phyloP scores from a whole-genome alignment of 2,329 filamentous ascomycete genomes.

The Knufia petricola region DNA sequence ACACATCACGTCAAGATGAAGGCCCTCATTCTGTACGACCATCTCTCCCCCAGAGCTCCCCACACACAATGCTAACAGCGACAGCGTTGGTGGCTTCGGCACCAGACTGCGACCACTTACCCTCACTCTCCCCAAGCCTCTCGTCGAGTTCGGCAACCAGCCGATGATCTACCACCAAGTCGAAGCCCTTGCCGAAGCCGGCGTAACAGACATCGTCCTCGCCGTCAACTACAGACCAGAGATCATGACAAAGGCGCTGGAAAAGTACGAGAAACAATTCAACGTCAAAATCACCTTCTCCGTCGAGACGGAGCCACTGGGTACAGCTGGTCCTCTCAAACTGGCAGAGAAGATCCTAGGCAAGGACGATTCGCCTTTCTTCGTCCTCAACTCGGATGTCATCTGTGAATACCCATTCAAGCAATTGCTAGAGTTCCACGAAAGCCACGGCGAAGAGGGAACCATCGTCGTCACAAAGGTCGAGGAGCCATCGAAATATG shows the following conservation, averaged over 20 bases:
- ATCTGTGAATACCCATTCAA: conserved; percentile 97
- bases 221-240: conserved; percentile 98
- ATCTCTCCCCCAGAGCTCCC: conserved; percentile 11
- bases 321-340: conserved; percentile 91
- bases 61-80: conserved; percentile 50
- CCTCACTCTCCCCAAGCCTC: conserved; percentile 89
- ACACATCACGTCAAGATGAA: conserved; percentile 30
- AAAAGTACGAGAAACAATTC: conserved; percentile 89
- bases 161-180: conserved; percentile 99
- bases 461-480: conserved; percentile 99
- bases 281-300: conserved; percentile 96
- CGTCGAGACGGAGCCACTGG: conserved; percentile 88
- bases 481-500: conserved; percentile 97
- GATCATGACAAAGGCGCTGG: conserved; percentile 88
- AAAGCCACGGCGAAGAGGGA: conserved; percentile 82
- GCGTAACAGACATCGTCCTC: conserved; percentile 94
- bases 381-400: conserved; percentile 96
- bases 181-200: conserved; percentile 82
- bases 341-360: conserved; percentile 83
- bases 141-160: conserved; percentile 97
- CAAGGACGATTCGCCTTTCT: conserved; percentile 92
- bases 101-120: conserved; percentile 95
- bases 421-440: conserved; percentile 84
- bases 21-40: conserved; percentile 22
- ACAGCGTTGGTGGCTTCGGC: conserved; percentile 98